Evolutionary conservation across 169 alveolate species (phyloP).

Genomic region (Ichthyophthirius multifiliis): DNA sequence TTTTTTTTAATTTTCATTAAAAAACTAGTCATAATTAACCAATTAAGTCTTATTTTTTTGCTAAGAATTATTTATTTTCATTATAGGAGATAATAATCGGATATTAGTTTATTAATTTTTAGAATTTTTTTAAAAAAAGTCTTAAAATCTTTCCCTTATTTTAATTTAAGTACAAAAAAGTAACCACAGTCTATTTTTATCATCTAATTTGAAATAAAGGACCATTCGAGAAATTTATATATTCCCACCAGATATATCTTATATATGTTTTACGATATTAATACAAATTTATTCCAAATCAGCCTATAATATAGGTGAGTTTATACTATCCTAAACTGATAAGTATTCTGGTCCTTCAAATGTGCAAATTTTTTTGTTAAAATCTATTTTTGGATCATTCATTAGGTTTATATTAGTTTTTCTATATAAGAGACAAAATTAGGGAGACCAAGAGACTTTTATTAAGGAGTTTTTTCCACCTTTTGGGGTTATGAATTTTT

Average conservation of each 20-base stretch:
- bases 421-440: slow-evolving; percentile 51
- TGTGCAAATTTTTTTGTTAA: slow-evolving; percentile 46
- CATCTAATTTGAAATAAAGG: slow-evolving; percentile 65
- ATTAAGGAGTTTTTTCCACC: slow-evolving; percentile 29
- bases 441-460: slow-evolving; percentile 50
- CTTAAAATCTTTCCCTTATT: slow-evolving; percentile 38
- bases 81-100: slow-evolving; percentile 30
- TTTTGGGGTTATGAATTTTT: slow-evolving; percentile 33
- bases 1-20: too few species aligned
- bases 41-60: slow-evolving; percentile 7
- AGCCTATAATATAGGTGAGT: slow-evolving; percentile 59
- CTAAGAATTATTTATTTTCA: slow-evolving; percentile 22
- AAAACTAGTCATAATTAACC: slow-evolving; percentile 2
- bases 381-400: slow-evolving; percentile 14
- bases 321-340: slow-evolving; percentile 55
- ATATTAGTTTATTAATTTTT: not conserved
- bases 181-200: slow-evolving; percentile 60
- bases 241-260: slow-evolving; percentile 63
- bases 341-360: slow-evolving; percentile 75
- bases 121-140: not conserved
- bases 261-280: slow-evolving; percentile 58
- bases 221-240: slow-evolving; percentile 65
- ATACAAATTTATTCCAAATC: slow-evolving; percentile 59
- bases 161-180: slow-evolving; percentile 59
- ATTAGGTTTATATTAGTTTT: slow-evolving; percentile 44